Evolutionary conservation across 208 protist species (phyloP), one percentile per base, ranked within the genome.

Genomic region (Chromosphaera perkinsii): DNA sequence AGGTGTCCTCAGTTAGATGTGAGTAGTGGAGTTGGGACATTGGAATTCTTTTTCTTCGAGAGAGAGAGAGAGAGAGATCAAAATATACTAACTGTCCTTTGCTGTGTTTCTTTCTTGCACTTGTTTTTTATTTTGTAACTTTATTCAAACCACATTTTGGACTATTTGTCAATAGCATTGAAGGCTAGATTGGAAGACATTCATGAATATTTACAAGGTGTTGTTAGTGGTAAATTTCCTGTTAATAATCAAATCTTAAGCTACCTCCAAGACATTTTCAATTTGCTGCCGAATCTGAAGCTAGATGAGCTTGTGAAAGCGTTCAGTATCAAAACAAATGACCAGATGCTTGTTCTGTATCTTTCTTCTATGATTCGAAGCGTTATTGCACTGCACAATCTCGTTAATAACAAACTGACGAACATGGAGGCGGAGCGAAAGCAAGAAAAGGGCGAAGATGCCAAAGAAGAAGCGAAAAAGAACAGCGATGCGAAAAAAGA

Each of bases 211-310:
- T 60, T 87, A 17, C 57, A 78, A 24, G 77, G 82, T 52, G 80
- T 83, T 27, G 36, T 31, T 29, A 56, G 77, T 4, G 83, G 77
- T 26, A 73, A 84, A 58, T 65, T 92, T 24, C 89, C 89, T 42
- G 27, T 88, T 51, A 93, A 93, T 76, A 81, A 93, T 66, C 58
- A 88, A 45, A 92, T 94, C 75, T 63, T 92, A 26, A 81, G 87
- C 56, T 47, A 85, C 42, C 71, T 90, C 24, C 80, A 95, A 75
- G 86, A 94, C 52, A 85, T 94, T 35, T 92, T 95, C 72, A 95
- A 95, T 76, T 59, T 94, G 36, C 78, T 92, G 36, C 91, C 90
- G 17, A 90, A 90, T 68, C 65, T 94, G n/a, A 76, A 88, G 51
- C 51, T 59, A n/a, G 42, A 72, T 1, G 66, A 62, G 7, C 35